Percentiles rank a stretch among this genome's conserved stretches.
These are phyloP conservation scores for Selenicereus undatus DNA, from an alignment of 148 eudicot genomes.

Conservation along the genomic window DNA sequence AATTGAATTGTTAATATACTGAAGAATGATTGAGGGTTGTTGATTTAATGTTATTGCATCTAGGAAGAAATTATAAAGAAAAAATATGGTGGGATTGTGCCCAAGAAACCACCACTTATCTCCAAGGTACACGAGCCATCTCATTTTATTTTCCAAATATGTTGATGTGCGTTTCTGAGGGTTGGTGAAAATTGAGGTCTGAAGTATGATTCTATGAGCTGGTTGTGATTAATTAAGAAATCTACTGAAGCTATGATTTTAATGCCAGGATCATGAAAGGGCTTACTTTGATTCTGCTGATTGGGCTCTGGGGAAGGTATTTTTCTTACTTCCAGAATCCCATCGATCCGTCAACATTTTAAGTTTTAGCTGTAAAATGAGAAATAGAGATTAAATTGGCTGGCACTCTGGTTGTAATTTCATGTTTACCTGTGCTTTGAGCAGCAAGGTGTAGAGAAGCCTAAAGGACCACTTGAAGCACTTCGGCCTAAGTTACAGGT, in stretches of 20 bases:
- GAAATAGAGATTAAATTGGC: neutral
- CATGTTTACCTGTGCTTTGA: conserved; percentile 6
- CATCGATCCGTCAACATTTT: neutral
- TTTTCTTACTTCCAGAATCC: neutral
- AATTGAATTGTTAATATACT: conserved; percentile 6
- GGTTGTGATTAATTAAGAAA: neutral
- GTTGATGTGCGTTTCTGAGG: neutral
- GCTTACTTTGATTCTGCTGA: conserved; percentile 98
- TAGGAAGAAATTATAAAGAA: conserved; percentile 79
- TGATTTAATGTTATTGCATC: too few relatives aligned
- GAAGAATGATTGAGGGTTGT: too few relatives aligned
- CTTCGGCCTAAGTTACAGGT: conserved; percentile 96
- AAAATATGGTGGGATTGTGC: conserved; percentile 91
- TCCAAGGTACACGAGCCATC: conserved; percentile 52
- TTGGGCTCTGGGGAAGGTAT: conserved; percentile 97
- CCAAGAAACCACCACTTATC: conserved; percentile 89
- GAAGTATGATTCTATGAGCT: neutral
- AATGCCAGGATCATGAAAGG: conserved; percentile 85
- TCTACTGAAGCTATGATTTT: conserved; percentile 18
- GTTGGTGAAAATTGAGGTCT: conserved; percentile 8
- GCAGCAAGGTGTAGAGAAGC: conserved; percentile 91
- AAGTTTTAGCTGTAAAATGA: neutral
- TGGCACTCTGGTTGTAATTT: neutral
- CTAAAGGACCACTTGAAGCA: conserved; percentile 93
- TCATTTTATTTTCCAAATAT: neutral